phyloP scores from a whole-genome alignment of 2,329 filamentous ascomycete genomes.

The Fusarium verticillioides region DNA sequence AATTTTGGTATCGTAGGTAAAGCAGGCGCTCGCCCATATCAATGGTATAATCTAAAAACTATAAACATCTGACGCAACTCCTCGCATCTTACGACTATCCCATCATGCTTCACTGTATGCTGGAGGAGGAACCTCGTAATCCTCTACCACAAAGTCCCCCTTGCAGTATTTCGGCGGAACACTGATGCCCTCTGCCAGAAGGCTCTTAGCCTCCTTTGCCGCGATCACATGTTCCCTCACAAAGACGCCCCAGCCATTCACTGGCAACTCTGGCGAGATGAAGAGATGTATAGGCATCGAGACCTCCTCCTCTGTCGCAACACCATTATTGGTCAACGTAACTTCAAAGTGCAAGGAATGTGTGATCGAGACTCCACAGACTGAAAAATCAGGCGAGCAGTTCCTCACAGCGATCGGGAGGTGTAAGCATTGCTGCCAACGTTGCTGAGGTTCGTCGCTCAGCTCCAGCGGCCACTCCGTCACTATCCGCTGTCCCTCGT shows the following conservation, averaged over 20 bases:
- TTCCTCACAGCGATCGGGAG: neutral
- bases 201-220: neutral
- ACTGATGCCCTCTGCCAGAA: neutral
- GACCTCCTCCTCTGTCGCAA: neutral
- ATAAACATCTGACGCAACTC: fast-evolving
- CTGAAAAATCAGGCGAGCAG: neutral
- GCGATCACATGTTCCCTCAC: neutral
- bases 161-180: conserved; percentile 6
- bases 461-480: conserved; percentile 7
- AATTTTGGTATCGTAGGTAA: neutral
- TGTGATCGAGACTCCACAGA: neutral
- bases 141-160: neutral
- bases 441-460: neutral
- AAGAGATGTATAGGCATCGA: conserved; percentile 6
- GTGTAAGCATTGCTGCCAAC: conserved; percentile 13
- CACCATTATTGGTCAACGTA: neutral
- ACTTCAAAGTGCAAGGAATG: conserved; percentile 2
- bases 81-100: fast-evolving
- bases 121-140: neutral
- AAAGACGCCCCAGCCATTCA: conserved; percentile 5
- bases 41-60: neutral
- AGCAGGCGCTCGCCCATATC: neutral
- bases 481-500: neutral
- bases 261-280: neutral
- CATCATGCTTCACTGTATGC: neutral